These are phyloP conservation scores for Irpex sp. DNA, from an alignment of 1,284 basidiomycete species.

Conservation along the genomic window DNA sequence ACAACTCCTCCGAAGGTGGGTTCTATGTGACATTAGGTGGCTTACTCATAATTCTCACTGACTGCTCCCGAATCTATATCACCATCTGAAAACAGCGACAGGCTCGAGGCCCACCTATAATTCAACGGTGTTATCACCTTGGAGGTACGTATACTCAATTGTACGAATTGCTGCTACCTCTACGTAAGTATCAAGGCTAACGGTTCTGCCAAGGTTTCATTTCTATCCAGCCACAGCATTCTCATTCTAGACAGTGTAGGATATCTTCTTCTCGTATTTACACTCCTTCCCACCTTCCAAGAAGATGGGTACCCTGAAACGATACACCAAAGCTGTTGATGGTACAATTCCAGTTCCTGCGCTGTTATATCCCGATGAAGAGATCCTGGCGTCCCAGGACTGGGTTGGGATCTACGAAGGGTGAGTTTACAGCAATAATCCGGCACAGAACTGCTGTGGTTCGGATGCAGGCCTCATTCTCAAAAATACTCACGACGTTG, in stretches of 20 bases:
- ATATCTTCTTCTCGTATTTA: too few species aligned
- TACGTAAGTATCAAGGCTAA: background rate
- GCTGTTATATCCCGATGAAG: constrained; percentile 77
- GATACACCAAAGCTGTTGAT: constrained; percentile 54
- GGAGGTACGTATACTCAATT: background rate
- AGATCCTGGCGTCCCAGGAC: constrained; percentile 69
- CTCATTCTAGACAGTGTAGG: too few species aligned
- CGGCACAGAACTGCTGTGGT: background rate
- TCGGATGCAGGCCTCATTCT: background rate
- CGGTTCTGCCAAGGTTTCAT: background rate
- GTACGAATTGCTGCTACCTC: background rate
- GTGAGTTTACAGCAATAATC: constrained; percentile 43
- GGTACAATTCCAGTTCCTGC: constrained; percentile 73
- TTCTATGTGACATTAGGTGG: background rate
- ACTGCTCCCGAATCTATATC: background rate
- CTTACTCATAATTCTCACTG: background rate
- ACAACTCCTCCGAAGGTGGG: background rate
- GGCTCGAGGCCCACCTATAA: background rate
- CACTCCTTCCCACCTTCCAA: background rate
- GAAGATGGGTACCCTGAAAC: constrained; percentile 33
- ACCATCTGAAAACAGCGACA: background rate
- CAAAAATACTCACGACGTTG: background rate
- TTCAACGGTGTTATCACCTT: background rate
- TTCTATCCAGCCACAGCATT: background rate
- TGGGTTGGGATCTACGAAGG: constrained; percentile 87